These are phyloP conservation scores for Letharia columbiana DNA, from an alignment of 495 filamentous ascomycete genomes.

Conservation along the genomic window DNA sequence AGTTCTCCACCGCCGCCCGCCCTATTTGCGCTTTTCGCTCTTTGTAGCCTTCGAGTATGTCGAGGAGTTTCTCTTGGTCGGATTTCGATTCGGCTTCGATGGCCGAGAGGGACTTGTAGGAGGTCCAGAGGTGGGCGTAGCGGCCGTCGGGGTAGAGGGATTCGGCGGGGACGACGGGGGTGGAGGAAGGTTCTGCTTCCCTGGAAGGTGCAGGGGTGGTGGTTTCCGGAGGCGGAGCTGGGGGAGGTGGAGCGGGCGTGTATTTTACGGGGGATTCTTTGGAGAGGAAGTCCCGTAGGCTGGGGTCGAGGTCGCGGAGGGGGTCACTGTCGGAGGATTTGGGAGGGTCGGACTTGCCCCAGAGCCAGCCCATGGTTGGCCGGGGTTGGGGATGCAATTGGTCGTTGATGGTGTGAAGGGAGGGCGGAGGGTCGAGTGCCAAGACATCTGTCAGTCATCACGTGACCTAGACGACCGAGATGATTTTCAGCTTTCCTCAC, in stretches of 20 bases:
- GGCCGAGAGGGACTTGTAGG: constrained; percentile 59
- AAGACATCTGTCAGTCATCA: neutral
- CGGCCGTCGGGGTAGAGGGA: constrained; percentile 71
- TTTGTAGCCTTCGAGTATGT: constrained; percentile 77
- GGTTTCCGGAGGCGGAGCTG: constrained; percentile 23
- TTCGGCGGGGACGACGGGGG: constrained; percentile 39
- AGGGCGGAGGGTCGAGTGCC: neutral
- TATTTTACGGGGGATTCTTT: constrained; percentile 75
- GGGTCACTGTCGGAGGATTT: constrained; percentile 52
- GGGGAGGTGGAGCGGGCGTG: constrained; percentile 35
- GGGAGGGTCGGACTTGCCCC: constrained; percentile 32
- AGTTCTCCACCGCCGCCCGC: constrained; percentile 84
- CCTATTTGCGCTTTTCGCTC: constrained; percentile 69
- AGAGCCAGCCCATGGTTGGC: constrained; percentile 64
- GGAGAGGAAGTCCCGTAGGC: constrained; percentile 73
- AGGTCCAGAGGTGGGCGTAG: constrained; percentile 89
- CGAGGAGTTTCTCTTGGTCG: constrained; percentile 62
- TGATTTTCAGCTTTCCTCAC: too few relatives aligned
- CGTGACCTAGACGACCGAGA: too few relatives aligned
- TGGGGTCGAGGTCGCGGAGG: constrained; percentile 73
- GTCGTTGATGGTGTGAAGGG: neutral
- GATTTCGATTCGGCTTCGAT: constrained; percentile 56
- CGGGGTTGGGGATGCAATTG: neutral
- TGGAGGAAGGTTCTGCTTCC: constrained; percentile 29
- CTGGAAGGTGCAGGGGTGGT: constrained; percentile 25